A percentile compares a stretch with the other conserved stretches of the same genome.
Conservation (phyloP, 441 rosid species). For the Flueggea neowawraea region DNA sequence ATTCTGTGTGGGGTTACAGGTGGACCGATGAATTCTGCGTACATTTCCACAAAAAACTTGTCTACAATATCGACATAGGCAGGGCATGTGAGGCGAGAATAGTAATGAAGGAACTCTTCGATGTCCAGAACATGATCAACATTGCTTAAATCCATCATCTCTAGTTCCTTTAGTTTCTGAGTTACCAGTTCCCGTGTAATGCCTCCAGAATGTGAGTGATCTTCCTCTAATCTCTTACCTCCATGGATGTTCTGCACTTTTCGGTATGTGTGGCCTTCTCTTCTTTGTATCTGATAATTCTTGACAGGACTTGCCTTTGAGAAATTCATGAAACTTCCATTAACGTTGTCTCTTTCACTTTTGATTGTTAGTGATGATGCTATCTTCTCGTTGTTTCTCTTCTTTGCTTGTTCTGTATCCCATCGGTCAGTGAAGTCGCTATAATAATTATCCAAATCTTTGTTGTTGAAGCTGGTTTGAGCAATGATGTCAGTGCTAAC, state of each 20-base stretch:
- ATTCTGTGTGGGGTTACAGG: slow-evolving; percentile 5
- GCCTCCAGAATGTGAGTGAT: background rate
- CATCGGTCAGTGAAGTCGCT: slow-evolving; percentile 30
- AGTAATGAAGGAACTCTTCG: slow-evolving; percentile 71
- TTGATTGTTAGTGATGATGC: background rate
- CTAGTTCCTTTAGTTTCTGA: slow-evolving; percentile 64
- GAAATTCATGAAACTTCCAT: slow-evolving; percentile 18
- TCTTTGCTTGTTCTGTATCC: slow-evolving; percentile 16
- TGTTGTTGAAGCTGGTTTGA: slow-evolving; percentile 12
- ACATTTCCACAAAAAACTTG: slow-evolving; percentile 66
- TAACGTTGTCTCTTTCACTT: background rate
- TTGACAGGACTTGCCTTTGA: slow-evolving; percentile 9
- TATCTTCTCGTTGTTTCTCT: slow-evolving; percentile 14
- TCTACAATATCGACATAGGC: slow-evolving; percentile 74
- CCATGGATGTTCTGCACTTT: slow-evolving; percentile 2
- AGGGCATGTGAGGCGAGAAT: slow-evolving; percentile 73
- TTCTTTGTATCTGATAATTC: slow-evolving; percentile 11
- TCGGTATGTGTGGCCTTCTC: slow-evolving; percentile 4
- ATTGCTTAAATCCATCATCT: slow-evolving; percentile 55
- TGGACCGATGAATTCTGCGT: slow-evolving; percentile 38
- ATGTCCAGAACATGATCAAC: slow-evolving; percentile 68
- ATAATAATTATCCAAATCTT: slow-evolving; percentile 35
- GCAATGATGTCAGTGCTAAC: slow-evolving; percentile 5
- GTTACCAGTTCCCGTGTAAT: slow-evolving; percentile 19
- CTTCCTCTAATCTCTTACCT: slow-evolving; percentile 10